These are phyloP conservation scores for Penicillium parvum DNA, from an alignment of 495 filamentous ascomycete species.

Conservation along the genomic window DNA sequence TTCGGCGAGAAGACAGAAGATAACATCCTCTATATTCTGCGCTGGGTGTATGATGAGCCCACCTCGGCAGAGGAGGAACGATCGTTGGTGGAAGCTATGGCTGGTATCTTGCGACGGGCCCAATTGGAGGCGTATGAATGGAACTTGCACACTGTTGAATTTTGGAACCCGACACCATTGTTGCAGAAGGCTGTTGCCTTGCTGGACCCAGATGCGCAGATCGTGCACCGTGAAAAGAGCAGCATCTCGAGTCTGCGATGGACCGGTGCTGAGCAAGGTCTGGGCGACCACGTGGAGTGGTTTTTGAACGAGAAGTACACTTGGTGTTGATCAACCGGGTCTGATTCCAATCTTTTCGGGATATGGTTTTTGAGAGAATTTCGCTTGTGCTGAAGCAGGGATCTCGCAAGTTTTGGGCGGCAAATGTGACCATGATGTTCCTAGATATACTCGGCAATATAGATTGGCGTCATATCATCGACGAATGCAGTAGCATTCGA, in stretches of 20 bases:
- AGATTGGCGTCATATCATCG: conserved; percentile 11
- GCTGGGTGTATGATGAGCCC: conserved; percentile 65
- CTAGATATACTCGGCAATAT: conserved; percentile 20
- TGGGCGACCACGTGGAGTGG: conserved; percentile 68
- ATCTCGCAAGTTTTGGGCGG: conserved; percentile 12
- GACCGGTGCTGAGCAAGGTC: conserved; percentile 49
- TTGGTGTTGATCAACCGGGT: conserved; percentile 64
- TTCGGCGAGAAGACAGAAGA: conserved; percentile 54
- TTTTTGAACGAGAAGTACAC: conserved; percentile 87
- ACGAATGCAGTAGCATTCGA: conserved; percentile 16
- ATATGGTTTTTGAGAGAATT: conserved; percentile 4
- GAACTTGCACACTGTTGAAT: conserved; percentile 54
- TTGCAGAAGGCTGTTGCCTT: conserved; percentile 55
- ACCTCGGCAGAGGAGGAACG: conserved; percentile 36
- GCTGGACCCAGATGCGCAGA: conserved; percentile 41
- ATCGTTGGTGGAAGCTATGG: conserved; percentile 40
- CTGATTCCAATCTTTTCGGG: conserved; percentile 3
- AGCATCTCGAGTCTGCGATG: conserved; percentile 63
- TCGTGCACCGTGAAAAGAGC: conserved; percentile 57
- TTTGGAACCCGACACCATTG: conserved; percentile 61
- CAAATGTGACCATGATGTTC: conserved; percentile 15
- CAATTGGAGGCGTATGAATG: conserved; percentile 54
- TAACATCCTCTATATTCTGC: conserved; percentile 74
- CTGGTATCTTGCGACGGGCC: conserved; percentile 48
- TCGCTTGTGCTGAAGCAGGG: not conserved